Conservation (phyloP, 106 monocot species). For the Dendrobium chrysotoxum region DNA sequence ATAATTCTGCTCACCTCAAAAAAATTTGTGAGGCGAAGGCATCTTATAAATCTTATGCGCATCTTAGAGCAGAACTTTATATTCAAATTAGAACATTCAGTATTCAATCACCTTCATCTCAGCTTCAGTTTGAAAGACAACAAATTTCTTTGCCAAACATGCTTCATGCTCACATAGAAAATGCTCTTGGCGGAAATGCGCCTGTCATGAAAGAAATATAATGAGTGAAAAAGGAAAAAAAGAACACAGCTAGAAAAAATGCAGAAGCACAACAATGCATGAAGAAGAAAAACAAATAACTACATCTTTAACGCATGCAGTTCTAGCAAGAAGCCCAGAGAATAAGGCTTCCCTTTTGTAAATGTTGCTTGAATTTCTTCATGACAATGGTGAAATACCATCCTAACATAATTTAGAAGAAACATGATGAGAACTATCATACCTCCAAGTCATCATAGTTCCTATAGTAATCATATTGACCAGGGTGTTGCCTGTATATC, state of each 20-base stretch:
- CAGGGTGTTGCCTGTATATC: slow-evolving; percentile 74
- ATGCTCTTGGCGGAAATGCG: slow-evolving; percentile 90
- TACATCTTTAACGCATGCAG: not conserved
- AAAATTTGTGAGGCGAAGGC: not conserved
- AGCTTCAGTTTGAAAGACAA: slow-evolving; percentile 79
- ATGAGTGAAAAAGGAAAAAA: not conserved
- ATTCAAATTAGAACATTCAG: not conserved
- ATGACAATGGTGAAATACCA: not conserved
- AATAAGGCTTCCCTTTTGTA: not conserved
- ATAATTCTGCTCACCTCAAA: not conserved
- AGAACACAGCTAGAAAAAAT: not conserved
- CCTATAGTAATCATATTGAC: slow-evolving; percentile 81
- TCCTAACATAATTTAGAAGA: not conserved
- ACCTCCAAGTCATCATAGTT: slow-evolving; percentile 98
- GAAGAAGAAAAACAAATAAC: not conserved
- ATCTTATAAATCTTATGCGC: not conserved
- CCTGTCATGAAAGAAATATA: slow-evolving; percentile 25
- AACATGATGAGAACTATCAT: not conserved
- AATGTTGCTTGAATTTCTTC: slow-evolving; percentile 1
- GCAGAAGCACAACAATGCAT: not conserved
- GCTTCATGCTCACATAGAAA: slow-evolving; percentile 81
- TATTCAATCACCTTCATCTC: slow-evolving; percentile 70
- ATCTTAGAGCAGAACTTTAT: not conserved
- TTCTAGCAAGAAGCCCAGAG: too few species aligned
- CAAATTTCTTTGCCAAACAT: slow-evolving; percentile 84